A percentile compares a stretch with the other conserved stretches of the same genome.
These are phyloP conservation scores for Verticillium dahliae DNA, from an alignment of 2,329 filamentous ascomycete species.

Conservation along the genomic window DNA sequence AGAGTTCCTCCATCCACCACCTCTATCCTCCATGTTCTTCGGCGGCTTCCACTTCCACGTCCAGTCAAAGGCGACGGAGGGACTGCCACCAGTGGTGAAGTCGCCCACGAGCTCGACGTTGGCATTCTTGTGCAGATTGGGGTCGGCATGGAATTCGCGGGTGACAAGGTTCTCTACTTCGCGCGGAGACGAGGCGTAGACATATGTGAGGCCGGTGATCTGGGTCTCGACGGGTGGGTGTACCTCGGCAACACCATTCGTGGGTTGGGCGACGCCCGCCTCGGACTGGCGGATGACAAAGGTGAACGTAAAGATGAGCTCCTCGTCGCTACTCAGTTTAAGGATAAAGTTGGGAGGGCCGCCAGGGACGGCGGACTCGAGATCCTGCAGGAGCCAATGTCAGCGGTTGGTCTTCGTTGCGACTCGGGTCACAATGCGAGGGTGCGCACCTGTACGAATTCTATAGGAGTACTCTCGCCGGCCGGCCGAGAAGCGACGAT, in stretches of 20 bases:
- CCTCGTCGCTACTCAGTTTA: conserved; percentile 83
- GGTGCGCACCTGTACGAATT: conserved; percentile 79
- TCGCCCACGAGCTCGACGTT: conserved; percentile 96
- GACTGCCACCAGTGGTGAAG: conserved; percentile 74
- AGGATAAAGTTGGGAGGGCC: conserved; percentile 69
- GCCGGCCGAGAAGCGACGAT: conserved; percentile 65
- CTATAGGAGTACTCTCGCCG: conserved; percentile 70
- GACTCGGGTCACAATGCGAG: conserved; percentile 4
- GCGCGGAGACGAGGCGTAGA: conserved; percentile 76
- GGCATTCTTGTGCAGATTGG: conserved; percentile 93
- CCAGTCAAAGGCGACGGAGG: conserved; percentile 87
- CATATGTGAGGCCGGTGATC: conserved; percentile 85
- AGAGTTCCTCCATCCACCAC: conserved; percentile 89
- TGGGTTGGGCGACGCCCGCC: conserved; percentile 20
- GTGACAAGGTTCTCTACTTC: conserved; percentile 94
- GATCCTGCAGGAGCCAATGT: conserved; percentile 53
- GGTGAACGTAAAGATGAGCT: conserved; percentile 87
- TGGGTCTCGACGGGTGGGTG: conserved; percentile 55
- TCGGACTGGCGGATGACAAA: conserved; percentile 65
- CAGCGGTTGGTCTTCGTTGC: not conserved
- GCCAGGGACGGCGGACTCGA: conserved; percentile 49
- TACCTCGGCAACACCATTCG: conserved; percentile 36
- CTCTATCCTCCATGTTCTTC: conserved; percentile 70
- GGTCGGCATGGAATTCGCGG: conserved; percentile 91
- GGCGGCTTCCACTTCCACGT: conserved; percentile 96